phyloP scores from a whole-genome alignment of 352 stramenopile species.

The Thraustotheca clavata region DNA sequence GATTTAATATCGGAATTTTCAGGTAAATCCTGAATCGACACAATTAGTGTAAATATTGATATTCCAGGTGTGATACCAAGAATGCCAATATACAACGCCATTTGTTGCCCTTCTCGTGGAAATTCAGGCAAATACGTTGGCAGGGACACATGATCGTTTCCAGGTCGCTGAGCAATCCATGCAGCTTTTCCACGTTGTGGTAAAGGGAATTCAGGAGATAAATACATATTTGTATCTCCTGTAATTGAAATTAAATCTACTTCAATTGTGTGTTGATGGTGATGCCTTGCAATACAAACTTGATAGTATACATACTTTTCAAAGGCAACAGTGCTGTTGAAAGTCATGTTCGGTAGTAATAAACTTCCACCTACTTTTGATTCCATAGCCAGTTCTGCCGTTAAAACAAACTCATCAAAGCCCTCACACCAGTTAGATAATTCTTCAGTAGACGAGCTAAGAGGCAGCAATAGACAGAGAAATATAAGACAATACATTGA shows the following conservation, averaged over 20 bases:
- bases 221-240: conserved; percentile 55
- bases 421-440: conserved; percentile 13
- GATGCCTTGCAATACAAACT: conserved; percentile 58
- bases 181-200: conserved; percentile 49
- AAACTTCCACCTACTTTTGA: conserved; percentile 29
- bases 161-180: conserved; percentile 58
- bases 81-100: conserved; percentile 66
- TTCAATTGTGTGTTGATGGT: conserved; percentile 68
- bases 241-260: conserved; percentile 37
- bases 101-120: conserved; percentile 38
- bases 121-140: conserved; percentile 76
- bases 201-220: conserved; percentile 58
- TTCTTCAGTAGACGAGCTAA: not conserved
- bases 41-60: conserved; percentile 38
- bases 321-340: conserved; percentile 44
- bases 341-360: conserved; percentile 50
- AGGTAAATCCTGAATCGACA: conserved; percentile 53
- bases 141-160: conserved; percentile 50
- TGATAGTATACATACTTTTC: conserved; percentile 66
- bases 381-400: not conserved
- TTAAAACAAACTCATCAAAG: conserved; percentile 17
- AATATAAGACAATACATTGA: too few relatives aligned
- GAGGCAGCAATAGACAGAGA: too few relatives aligned
- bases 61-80: conserved; percentile 30
- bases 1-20: conserved; percentile 37